Base-by-base conservation (phyloP, 2,329 filamentous ascomycete species). In the Exserohilum rostratum region DNA sequence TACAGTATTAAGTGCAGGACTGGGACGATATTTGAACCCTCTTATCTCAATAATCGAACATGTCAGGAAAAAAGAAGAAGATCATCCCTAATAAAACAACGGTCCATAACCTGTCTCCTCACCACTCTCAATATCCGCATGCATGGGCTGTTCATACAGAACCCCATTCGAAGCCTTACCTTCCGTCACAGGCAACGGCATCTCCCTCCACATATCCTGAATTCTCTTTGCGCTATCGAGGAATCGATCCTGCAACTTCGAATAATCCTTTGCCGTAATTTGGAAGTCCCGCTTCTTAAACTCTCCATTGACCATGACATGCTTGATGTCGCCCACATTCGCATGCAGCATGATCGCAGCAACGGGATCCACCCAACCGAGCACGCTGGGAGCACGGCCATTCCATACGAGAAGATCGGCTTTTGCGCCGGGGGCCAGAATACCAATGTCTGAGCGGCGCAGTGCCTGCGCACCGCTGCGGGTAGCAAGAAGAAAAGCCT, bases 401-500 rank as follows among this genome's bases (percentile, higher is more conserved):
- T 84, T 76, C 72, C 81, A 85, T 0, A 85, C 74, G 0, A 84
- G 74, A 0, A 86, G 46, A 58, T 86, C 83, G 0, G 82, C 83
- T 64, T 83, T 83, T 11, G 82, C 82, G 4, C 82, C 82, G 1
- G 68, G 67, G 0, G 65, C 65, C 18, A 85, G 71, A 30, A 81
- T 72, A 18, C 84, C 83, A 0, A 86, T 69, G 58, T 85, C 83
- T 0, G 73, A 69, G 0, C 82, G 74, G 10, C 80, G 75, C 2
- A 86, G 73, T 0, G 83, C 81, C 1, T 82, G 77, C 0, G 74
- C 84, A 1, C 84, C 83, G 4, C 77, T 74, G 2, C 82, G 76
- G 0, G 83, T 87, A 0, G 81, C 80, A 13, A 86, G 76, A 18
- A 81, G 71, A 61, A 86, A 86, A 0, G 83, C 83, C 62, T 87